Conservation (phyloP, 1,139 yeast genomes). For the Saccharomyces hybrid region DNA sequence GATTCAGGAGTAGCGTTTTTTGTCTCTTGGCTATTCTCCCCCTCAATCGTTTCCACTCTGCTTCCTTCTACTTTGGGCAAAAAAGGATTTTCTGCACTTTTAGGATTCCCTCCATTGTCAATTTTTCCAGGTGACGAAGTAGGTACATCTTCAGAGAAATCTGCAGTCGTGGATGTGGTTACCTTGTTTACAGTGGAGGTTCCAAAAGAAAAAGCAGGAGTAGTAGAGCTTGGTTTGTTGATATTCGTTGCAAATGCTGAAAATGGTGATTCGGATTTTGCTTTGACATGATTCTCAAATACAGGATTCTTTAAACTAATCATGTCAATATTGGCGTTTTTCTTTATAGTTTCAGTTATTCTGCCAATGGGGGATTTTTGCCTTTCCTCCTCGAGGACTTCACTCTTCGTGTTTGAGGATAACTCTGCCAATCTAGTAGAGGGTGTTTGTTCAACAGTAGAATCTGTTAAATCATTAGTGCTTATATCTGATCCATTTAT, state of each 20-base stretch:
- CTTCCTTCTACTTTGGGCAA: neutral
- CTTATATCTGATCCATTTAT: slow-evolving; percentile 2
- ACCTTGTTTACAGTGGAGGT: neutral
- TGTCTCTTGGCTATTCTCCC: neutral
- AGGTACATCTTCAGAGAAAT: neutral
- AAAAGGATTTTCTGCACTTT: neutral
- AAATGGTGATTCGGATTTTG: slow-evolving; percentile 18
- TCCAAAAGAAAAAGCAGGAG: slow-evolving; percentile 17
- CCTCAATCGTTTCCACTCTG: neutral
- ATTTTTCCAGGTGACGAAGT: slow-evolving; percentile 1
- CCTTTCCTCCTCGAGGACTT: neutral
- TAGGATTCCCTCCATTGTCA: slow-evolving; percentile 2
- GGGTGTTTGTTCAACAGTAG: slow-evolving; percentile 20
- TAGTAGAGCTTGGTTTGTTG: slow-evolving; percentile 8
- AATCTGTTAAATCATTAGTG: slow-evolving; percentile 10
- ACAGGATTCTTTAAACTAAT: slow-evolving; percentile 7
- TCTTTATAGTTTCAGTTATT: slow-evolving; percentile 24
- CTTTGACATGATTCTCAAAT: slow-evolving; percentile 2
- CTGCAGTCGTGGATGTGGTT: neutral
- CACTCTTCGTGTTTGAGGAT: neutral
- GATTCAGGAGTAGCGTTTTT: neutral
- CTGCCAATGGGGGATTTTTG: slow-evolving; percentile 13
- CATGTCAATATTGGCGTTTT: slow-evolving; percentile 21
- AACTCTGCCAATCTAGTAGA: neutral
- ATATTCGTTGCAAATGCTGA: slow-evolving; percentile 19